Evolutionary conservation across 208 protist genomes (phyloP), one percentile per base, ranked within the genome.

Genomic region (Leishmania amazonensis): DNA sequence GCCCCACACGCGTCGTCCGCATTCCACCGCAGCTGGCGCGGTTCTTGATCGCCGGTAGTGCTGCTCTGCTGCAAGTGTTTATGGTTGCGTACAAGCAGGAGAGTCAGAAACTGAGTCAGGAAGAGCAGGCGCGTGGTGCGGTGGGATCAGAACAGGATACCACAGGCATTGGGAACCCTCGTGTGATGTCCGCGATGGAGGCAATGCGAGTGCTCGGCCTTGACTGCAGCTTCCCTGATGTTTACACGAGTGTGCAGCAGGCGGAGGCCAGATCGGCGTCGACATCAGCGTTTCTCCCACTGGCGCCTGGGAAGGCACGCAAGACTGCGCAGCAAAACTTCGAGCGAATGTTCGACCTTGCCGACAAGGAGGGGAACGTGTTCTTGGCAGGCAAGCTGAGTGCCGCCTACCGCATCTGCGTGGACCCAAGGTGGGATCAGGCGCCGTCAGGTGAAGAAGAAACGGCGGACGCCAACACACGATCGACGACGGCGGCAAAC

Each of bases 361-460:
- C 91, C 5, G 81, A 86, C 38, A 81, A 90, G 68, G 78, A 86
- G 28, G 77, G 92, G 5, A 95, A 97, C 75, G 35, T 87, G n/a
- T 97, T 93, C 73, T 80, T 97, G 31, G 88, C 91, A 15, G 94
- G 94, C 11, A 97, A 97, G 83, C 84, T 97, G 58, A 97, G 94
- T 68, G 85, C 85, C 11, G 94, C 94, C 9, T 97, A 94, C 73
- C 93, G 92, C 71, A 65, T 93, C 2, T 97, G 94, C 73, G 91
- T 94, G 0, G 89, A 97, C 77, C 82, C 86, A 6, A 47, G 88
- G 2, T 97, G 94, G 92, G 94, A 97, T 80, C 68, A 76, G 9
- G 15, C 17, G 19, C 79, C 45, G 8, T 80, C 78, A 17, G 62
- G 54, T 53, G 78, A 76, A 51, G 68, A 75, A 3, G 64, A 9